A percentile compares a stretch with the other conserved stretches of the same genome.
These are phyloP conservation scores for Colletotrichum sp. DNA, from an alignment of 2,329 filamentous ascomycete genomes.

Conservation along the genomic window DNA sequence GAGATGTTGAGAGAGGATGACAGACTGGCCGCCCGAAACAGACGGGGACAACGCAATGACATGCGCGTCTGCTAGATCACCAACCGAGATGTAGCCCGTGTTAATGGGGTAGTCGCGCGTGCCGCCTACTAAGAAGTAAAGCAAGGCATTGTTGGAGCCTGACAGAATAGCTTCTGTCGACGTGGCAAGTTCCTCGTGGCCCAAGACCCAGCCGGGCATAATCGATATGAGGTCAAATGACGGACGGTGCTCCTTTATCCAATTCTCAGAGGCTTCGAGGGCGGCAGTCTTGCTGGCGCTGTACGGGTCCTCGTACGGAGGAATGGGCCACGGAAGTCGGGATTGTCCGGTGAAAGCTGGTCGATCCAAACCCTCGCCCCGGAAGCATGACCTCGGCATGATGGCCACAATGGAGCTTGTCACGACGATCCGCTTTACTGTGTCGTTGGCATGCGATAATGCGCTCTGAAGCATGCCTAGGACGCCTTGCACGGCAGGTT, in stretches of 20 bases:
- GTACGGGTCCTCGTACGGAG: slow-evolving; percentile 37
- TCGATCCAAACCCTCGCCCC: neutral
- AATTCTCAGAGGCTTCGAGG: slow-evolving; percentile 35
- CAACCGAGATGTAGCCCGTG: slow-evolving; percentile 36
- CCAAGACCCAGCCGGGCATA: slow-evolving; percentile 39
- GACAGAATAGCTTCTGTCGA: slow-evolving; percentile 26
- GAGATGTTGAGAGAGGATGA: neutral
- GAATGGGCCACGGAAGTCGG: neutral
- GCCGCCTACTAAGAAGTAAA: slow-evolving; percentile 35
- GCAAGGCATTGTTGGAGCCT: slow-evolving; percentile 35
- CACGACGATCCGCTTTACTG: slow-evolving; percentile 45
- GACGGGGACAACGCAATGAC: slow-evolving; percentile 36
- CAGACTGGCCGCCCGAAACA: slow-evolving; percentile 29
- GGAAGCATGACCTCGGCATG: neutral
- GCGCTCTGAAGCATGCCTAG: neutral
- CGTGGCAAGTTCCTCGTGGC: slow-evolving; percentile 37
- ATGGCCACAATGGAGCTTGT: slow-evolving; percentile 40
- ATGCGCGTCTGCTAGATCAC: slow-evolving; percentile 41
- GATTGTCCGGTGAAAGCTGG: neutral
- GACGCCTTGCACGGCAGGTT: neutral
- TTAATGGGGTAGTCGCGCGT: slow-evolving; percentile 22
- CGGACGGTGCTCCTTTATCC: slow-evolving; percentile 33
- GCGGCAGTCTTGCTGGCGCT: slow-evolving; percentile 38
- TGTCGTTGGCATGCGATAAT: neutral
- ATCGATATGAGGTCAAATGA: slow-evolving; percentile 39